A percentile compares a stretch with the other conserved stretches of the same genome.
phyloP scores from a whole-genome alignment of 345 rosid species.

The Populus ilicifolia region DNA sequence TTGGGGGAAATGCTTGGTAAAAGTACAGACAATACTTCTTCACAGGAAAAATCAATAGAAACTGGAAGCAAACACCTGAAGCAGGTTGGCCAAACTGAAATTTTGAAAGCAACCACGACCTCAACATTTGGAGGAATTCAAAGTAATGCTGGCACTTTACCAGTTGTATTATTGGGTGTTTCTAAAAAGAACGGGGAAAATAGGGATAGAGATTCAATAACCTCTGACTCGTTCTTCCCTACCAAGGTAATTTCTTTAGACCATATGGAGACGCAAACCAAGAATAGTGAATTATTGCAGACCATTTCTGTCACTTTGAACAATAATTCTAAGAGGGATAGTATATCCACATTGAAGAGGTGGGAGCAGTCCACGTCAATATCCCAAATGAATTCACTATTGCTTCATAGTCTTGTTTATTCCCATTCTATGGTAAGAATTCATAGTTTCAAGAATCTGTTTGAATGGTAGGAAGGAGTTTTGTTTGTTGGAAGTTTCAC shows the following conservation, averaged over 20 bases:
- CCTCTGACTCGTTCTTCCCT: slow-evolving; percentile 11
- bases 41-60: slow-evolving; percentile 14
- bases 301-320: slow-evolving; percentile 11
- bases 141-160: slow-evolving; percentile 3
- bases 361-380: slow-evolving; percentile 33
- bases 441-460: slow-evolving; percentile 5
- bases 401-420: slow-evolving; percentile 42
- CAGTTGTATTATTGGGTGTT: slow-evolving; percentile 11
- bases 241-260: slow-evolving; percentile 19
- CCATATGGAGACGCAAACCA: slow-evolving; percentile 1
- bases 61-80: slow-evolving; percentile 1
- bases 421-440: slow-evolving; percentile 47
- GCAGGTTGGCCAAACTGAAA: slow-evolving; percentile 9
- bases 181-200: slow-evolving; percentile 16
- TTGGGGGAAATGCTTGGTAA: slow-evolving; percentile 1
- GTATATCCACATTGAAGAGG: slow-evolving; percentile 28
- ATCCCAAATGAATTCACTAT: slow-evolving; percentile 55
- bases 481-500: slow-evolving; percentile 10
- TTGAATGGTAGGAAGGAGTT: slow-evolving; percentile 7
- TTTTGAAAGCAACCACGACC: slow-evolving; percentile 2
- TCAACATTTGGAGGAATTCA: slow-evolving; percentile 4
- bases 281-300: slow-evolving; percentile 17
- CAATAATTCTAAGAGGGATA: slow-evolving; percentile 9
- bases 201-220: slow-evolving; percentile 13
- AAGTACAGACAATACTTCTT: slow-evolving; percentile 10